Base-by-base conservation (phyloP, 257 asterid species). In the Solanum ossicruentum region DNA sequence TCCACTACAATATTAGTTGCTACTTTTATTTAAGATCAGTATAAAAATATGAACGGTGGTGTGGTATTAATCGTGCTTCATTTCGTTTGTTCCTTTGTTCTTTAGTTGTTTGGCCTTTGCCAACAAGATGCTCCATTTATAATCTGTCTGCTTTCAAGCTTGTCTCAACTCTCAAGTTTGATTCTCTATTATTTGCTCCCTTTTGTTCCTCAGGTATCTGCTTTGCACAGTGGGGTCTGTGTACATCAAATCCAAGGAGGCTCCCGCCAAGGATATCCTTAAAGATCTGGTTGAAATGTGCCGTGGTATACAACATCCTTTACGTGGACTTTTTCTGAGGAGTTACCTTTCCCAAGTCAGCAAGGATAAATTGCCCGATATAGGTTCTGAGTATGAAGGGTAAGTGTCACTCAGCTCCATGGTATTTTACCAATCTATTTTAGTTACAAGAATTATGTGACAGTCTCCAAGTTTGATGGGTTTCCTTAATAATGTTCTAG, bases 241-340 rank as follows among this genome's bases (percentile, higher is more conserved):
- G 85, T 97, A 97, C 88, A 92, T 97, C 87, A 94, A 93, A 87
- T 93, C 99, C 55, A 97, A 97, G 92, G 99, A 97, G 89, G 99
- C 99, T 86, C 99, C 99, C 0, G 98, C 98, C 8, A 97, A 94
- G 90, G 99, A 94, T 91, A 92, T 97, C 72, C 98, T 97, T 51
- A 97, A 97, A 91, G 99, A 97, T 89, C 97, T 97, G 83, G 98
- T 95, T 52, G 99, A 97, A 92, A 97, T 97, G 99, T 93, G 99
- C 81, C 99, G 98, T 20, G 98, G 98, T 60, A 89, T 97, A 78
- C 99, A 97, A 82, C 97, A 97, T 90, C 99, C 99, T 65, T 86
- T 97, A 26, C 99, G 99, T 83, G 99, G 99, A 45, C 98, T 97
- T 65, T 97, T 97, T 85, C 88, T 97, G 32, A 92, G 99, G 91